phyloP scores from a whole-genome alignment of 208 protist genomes.

The Herpetomonas samuelpessoai region DNA sequence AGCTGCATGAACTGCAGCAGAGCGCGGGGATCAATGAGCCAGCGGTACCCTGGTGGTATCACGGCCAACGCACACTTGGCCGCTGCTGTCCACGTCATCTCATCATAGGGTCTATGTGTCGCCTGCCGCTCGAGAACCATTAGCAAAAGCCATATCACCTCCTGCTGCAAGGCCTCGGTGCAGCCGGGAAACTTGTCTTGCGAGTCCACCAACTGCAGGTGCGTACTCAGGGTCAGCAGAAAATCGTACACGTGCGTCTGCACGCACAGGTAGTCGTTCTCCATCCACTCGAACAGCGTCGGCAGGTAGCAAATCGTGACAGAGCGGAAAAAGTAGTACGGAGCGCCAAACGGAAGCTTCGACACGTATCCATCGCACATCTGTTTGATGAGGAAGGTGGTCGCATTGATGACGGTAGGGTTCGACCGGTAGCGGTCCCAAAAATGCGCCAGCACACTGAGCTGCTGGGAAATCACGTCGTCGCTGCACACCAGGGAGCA shows the following conservation, averaged over 20 bases:
- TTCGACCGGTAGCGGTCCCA: conserved; percentile 72
- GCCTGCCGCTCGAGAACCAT: conserved; percentile 60
- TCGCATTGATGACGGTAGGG: conserved; percentile 53
- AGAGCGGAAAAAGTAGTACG: conserved; percentile 65
- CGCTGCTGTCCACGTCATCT: conserved; percentile 68
- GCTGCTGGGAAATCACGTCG: conserved; percentile 50
- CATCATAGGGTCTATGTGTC: conserved; percentile 47
- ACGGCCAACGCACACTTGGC: conserved; percentile 74
- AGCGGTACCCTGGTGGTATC: conserved; percentile 48
- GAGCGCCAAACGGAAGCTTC: conserved; percentile 69
- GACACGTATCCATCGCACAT: conserved; percentile 82
- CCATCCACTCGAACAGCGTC: conserved; percentile 75
- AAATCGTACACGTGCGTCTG: conserved; percentile 89
- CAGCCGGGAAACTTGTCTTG: conserved; percentile 51
- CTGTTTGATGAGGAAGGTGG: conserved; percentile 78
- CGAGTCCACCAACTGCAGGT: conserved; percentile 86
- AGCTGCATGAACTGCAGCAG: conserved; percentile 65
- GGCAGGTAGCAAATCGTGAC: conserved; percentile 82
- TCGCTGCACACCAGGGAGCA: conserved; percentile 68
- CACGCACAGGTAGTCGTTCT: conserved; percentile 85
- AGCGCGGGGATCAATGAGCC: conserved; percentile 56
- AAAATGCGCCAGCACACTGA: conserved; percentile 61
- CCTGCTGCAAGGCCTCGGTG: conserved; percentile 71
- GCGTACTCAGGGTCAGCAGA: conserved; percentile 70
- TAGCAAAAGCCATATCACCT: conserved; percentile 78